phyloP scores from a whole-genome alignment of 2,329 filamentous ascomycete species.

The Colletotrichum sp. region DNA sequence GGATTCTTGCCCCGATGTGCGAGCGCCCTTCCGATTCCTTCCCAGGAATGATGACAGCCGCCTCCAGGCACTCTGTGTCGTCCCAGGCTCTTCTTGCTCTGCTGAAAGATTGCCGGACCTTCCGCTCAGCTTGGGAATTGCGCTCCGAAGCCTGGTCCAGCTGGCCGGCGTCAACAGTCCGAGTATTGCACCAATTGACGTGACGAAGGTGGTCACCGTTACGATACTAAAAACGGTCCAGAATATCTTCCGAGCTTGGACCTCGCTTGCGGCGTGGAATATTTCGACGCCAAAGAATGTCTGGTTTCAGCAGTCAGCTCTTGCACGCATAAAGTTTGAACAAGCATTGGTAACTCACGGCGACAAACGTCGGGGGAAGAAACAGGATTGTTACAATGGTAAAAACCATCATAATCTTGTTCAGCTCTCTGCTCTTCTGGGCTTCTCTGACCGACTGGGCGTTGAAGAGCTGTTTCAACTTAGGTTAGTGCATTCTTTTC shows the following conservation, averaged over 20 bases:
- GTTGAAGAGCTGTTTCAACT: not conserved
- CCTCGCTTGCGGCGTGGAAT: not conserved
- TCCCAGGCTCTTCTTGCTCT: not conserved
- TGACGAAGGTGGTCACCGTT: not conserved
- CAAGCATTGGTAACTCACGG: fast-evolving
- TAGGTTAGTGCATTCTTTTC: fast-evolving
- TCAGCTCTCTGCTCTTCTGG: not conserved
- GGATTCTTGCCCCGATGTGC: too few relatives aligned
- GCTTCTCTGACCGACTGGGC: not conserved
- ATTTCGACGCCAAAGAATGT: not conserved
- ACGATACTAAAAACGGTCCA: not conserved
- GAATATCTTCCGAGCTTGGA: not conserved
- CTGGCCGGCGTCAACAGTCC: not conserved
- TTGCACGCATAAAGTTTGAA: fast-evolving
- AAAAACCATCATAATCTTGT: not conserved
- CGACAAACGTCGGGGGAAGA: not conserved
- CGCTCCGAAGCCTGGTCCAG: not conserved
- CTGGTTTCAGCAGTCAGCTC: not conserved
- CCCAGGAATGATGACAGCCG: not conserved
- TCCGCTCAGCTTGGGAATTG: fast-evolving
- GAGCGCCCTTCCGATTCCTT: too few relatives aligned
- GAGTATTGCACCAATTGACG: not conserved
- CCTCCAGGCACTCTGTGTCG: not conserved
- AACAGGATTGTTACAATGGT: not conserved
- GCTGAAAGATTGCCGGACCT: fast-evolving